Base-by-base conservation (phyloP, 2,329 filamentous ascomycete species). In the Hansfordia pulvinata region DNA sequence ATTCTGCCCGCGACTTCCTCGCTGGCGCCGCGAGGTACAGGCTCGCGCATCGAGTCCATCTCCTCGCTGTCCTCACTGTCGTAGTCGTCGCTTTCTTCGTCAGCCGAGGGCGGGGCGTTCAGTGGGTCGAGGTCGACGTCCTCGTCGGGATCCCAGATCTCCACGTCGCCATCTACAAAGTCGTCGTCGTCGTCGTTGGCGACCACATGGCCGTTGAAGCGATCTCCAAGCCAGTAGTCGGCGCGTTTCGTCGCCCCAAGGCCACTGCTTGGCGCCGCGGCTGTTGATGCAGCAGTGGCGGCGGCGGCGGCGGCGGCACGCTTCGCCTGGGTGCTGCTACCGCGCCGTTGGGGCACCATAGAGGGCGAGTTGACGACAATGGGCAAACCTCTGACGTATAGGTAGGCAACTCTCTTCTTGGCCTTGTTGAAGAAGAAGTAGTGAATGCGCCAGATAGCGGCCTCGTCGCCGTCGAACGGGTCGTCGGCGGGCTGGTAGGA, bases 351-450 rank as follows among this genome's bases (percentile, higher is more conserved):
- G 26, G 46, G 39, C 23, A 35, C 28, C 30, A 47, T 30, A 16
- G 43, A 33, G 29, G 50, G 46, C 27, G 52, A 53, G 32, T 52
- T 52, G 20, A 54, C 41, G 44, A 80, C 75, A 39, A 78, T 77
- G 31, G 72, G 88, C 23, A 94, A 72, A n/a, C 83, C 86, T 34
- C 88, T 78, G 23, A 94, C 70, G 45, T 94, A 92, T 23, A 98
- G 60, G 49, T 98, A 98, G 33, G 84, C 86, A 11, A 98, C 88
- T 21, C 90, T 75, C 60, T 96, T 96, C 46, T 78, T 69, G 15
- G 76, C 64, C 44, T 88, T 88, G 62, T 93, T 94, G 67, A 94
- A 96, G 53, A 96, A 93, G 60, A 98, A 93, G 54, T 93, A 94
- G 51, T 96, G 86, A 35, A 86, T 66, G 26, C 82, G 85, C 88